Evolutionary conservation across 140 eudicot species (phyloP).

Genomic region (Stevia rebaudiana): DNA sequence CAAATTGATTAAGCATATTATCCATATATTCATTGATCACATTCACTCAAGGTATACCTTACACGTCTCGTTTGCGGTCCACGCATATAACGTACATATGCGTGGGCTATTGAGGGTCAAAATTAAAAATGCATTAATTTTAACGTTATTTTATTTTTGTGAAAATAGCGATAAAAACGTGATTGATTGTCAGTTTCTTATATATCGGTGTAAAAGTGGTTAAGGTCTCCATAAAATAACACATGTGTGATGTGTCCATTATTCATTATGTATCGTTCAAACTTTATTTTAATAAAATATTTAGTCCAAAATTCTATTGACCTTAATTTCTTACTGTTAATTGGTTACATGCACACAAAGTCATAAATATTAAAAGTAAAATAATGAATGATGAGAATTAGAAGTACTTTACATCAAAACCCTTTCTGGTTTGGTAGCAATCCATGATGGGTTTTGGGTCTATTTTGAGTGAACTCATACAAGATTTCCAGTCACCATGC

Average conservation of each 20-base stretch:
- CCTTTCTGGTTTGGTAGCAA: conserved; percentile 61
- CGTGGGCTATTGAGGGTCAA: too few relatives aligned
- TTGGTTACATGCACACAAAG: background rate
- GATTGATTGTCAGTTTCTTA: too few relatives aligned
- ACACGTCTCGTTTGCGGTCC: too few relatives aligned
- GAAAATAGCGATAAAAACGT: too few relatives aligned
- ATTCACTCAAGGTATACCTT: background rate
- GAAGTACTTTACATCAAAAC: conserved; percentile 44
- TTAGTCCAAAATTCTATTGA: too few relatives aligned
- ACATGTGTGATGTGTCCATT: too few relatives aligned
- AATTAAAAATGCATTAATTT: too few relatives aligned
- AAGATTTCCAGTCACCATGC: conserved; percentile 61
- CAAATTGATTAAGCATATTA: background rate
- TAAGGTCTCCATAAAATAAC: background rate
- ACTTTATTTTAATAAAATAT: too few relatives aligned
- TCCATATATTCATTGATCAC: background rate
- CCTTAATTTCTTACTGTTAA: too few relatives aligned
- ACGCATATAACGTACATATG: too few relatives aligned
- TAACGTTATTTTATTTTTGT: too few relatives aligned
- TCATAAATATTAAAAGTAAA: background rate
- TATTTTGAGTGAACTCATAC: conserved; percentile 37
- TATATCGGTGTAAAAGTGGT: background rate
- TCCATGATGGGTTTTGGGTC: conserved; percentile 43
- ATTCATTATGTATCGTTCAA: too few relatives aligned
- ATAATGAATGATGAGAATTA: background rate